Percentiles rank a stretch among this genome's conserved stretches.
Evolutionary conservation across 768 basidiomycete species (phyloP).

Genomic region (Neoboletus magnificus): DNA sequence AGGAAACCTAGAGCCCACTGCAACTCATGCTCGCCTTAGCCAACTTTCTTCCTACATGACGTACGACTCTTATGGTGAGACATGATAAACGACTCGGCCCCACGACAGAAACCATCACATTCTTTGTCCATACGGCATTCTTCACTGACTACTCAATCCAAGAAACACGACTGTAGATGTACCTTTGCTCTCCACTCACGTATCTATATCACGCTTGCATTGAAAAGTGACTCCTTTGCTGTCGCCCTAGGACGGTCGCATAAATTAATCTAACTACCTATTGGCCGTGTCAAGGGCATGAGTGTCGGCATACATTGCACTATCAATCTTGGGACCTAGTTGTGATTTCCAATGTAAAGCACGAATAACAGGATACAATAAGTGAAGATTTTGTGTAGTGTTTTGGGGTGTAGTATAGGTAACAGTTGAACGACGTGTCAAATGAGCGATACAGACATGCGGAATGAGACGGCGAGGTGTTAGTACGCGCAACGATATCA

Average conservation of each 20-base stretch:
- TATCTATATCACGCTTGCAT: constrained; percentile 33
- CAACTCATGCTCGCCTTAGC: constrained; percentile 35
- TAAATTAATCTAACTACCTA: constrained; percentile 33
- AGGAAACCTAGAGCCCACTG: not conserved
- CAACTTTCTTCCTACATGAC: constrained; percentile 59
- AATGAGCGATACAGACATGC: constrained; percentile 15
- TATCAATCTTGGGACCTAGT: constrained; percentile 12
- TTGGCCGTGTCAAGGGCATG: not conserved
- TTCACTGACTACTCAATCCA: constrained; percentile 10
- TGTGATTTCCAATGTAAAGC: constrained; percentile 5
- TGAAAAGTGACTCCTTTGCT: constrained; percentile 19
- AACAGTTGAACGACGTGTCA: constrained; percentile 7
- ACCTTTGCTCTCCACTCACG: constrained; percentile 23
- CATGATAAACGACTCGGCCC: not conserved
- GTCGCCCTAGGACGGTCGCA: constrained; percentile 10
- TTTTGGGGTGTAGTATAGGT: constrained; percentile 10
- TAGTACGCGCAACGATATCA: constrained; percentile 19
- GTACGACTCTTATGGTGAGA: not conserved
- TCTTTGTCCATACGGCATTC: constrained; percentile 10
- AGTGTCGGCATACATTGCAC: not conserved
- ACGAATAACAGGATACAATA: constrained; percentile 26
- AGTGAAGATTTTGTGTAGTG: constrained; percentile 14
- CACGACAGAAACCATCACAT: constrained; percentile 6
- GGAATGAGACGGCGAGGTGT: constrained; percentile 9
- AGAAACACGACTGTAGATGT: constrained; percentile 22